Percentiles rank a stretch among this genome's conserved stretches.
Conservation (phyloP, 768 basidiomycete species). For the Rhodotorula toruloides region DNA sequence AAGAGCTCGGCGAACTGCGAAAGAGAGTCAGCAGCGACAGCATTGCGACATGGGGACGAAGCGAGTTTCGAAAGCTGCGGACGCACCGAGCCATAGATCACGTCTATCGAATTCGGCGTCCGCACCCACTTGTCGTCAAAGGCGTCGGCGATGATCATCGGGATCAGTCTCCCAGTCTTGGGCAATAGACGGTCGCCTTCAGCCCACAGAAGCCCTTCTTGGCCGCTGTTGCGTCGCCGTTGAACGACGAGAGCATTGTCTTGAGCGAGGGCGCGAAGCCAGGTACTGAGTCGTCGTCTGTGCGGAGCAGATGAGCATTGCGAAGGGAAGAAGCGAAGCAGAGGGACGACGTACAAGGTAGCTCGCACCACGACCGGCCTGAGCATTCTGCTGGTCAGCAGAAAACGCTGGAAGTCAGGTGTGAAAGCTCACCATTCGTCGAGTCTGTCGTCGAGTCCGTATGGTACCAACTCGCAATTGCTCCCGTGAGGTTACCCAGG, state of each 20-base stretch:
- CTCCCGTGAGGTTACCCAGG: slow-evolving; percentile 24
- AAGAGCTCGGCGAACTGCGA: slow-evolving; percentile 7
- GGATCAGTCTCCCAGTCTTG: slow-evolving; percentile 11
- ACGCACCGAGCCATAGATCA: background rate
- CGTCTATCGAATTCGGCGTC: slow-evolving; percentile 25
- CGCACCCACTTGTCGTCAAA: slow-evolving; percentile 35
- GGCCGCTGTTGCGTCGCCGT: slow-evolving; percentile 14
- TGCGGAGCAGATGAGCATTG: background rate
- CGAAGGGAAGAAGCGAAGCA: no score
- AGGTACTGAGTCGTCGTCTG: slow-evolving; percentile 30
- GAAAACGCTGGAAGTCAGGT: no score
- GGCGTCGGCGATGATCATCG: slow-evolving; percentile 32
- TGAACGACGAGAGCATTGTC: slow-evolving; percentile 40
- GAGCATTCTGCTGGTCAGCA: background rate
- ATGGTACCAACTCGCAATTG: slow-evolving; percentile 35
- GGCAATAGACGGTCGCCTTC: slow-evolving; percentile 32
- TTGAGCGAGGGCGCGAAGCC: slow-evolving; percentile 38
- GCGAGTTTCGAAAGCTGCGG: background rate
- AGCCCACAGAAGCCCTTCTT: slow-evolving; percentile 39
- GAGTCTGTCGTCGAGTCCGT: background rate
- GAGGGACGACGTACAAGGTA: background rate
- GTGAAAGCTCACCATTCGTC: slow-evolving; percentile 1
- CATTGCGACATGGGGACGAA: background rate
- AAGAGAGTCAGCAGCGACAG: no score
- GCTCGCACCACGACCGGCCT: slow-evolving; percentile 37